Conservation (phyloP, 1,284 basidiomycete genomes). For the Paramarasmius palmivorus region DNA sequence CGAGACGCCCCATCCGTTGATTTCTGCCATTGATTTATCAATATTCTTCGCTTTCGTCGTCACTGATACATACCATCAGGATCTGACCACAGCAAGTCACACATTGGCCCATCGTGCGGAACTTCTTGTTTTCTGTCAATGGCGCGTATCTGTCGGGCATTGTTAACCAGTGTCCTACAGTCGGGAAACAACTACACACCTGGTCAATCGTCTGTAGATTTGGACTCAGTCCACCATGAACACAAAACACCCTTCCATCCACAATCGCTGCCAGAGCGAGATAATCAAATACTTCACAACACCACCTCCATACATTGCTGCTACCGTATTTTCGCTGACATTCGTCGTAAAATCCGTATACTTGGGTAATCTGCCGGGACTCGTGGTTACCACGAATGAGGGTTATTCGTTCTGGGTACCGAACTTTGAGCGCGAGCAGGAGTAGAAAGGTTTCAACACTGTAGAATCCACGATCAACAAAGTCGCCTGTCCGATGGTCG, state of each 20-base stretch:
- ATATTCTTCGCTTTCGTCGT: neutral
- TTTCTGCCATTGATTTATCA: conserved; percentile 56
- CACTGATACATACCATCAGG: conserved; percentile 73
- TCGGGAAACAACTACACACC: conserved; percentile 46
- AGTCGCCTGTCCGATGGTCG: conserved; percentile 65
- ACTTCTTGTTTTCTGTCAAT: conserved; percentile 99
- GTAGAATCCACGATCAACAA: conserved; percentile 97
- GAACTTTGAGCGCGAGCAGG: conserved; percentile 93
- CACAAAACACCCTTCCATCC: conserved; percentile 91
- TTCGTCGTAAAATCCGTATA: conserved; percentile 99
- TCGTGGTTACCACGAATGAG: conserved; percentile 99
- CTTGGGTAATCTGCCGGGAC: conserved; percentile 97
- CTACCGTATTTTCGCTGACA: conserved; percentile 96
- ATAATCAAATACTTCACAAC: conserved; percentile 98
- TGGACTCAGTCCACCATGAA: conserved; percentile 93
- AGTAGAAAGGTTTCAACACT: conserved; percentile 96
- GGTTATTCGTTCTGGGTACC: conserved; percentile 97
- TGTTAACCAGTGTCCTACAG: neutral
- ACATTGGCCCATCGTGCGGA: conserved; percentile 99
- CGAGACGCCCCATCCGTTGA: conserved; percentile 94
- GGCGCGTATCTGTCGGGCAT: conserved; percentile 73
- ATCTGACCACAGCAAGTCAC: conserved; percentile 98
- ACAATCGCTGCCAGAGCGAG: conserved; percentile 93
- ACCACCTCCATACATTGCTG: conserved; percentile 96
- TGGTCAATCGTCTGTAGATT: conserved; percentile 85